Evolutionary conservation across 2,329 filamentous ascomycete genomes (phyloP).

Genomic region (Zopfia rhizophila): DNA sequence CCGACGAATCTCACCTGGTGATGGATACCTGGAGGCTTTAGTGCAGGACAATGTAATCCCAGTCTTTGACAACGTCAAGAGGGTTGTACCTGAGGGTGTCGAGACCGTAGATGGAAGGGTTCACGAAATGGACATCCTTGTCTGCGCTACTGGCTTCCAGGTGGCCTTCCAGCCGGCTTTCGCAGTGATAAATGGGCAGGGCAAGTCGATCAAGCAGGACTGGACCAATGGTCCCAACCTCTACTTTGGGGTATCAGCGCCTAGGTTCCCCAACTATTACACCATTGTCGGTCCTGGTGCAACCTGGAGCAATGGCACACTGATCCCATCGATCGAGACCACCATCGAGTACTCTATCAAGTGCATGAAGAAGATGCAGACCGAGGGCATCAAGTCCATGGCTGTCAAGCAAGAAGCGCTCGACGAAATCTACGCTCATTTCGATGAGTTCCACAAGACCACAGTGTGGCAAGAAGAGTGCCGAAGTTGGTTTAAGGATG

Average conservation of each 20-base stretch:
- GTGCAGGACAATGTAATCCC: constrained; percentile 41
- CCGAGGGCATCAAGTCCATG: constrained; percentile 43
- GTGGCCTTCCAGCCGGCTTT: constrained; percentile 57
- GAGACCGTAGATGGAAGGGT: constrained; percentile 39
- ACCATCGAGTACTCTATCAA: constrained; percentile 47
- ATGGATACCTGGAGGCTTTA: constrained; percentile 45
- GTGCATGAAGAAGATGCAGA: constrained; percentile 47
- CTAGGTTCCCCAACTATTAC: constrained; percentile 58
- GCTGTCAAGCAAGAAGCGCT: constrained; percentile 43
- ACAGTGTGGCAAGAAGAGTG: constrained; percentile 48
- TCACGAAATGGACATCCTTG: constrained; percentile 44
- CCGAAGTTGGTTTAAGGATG: constrained; percentile 48
- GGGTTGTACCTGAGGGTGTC: constrained; percentile 50
- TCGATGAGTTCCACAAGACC: constrained; percentile 41
- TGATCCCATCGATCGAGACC: constrained; percentile 58
- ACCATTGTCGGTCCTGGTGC: constrained; percentile 55
- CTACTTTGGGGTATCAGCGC: constrained; percentile 56
- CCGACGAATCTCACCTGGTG: constrained; percentile 43
- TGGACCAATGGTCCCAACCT: constrained; percentile 54
- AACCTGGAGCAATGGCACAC: constrained; percentile 58
- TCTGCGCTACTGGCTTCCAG: constrained; percentile 47
- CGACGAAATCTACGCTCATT: constrained; percentile 43
- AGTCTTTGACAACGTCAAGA: constrained; percentile 39
- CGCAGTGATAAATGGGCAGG: constrained; percentile 51
- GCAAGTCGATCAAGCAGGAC: constrained; percentile 50